Conservation (phyloP, 345 rosid species). For the Citrus australasica region DNA sequence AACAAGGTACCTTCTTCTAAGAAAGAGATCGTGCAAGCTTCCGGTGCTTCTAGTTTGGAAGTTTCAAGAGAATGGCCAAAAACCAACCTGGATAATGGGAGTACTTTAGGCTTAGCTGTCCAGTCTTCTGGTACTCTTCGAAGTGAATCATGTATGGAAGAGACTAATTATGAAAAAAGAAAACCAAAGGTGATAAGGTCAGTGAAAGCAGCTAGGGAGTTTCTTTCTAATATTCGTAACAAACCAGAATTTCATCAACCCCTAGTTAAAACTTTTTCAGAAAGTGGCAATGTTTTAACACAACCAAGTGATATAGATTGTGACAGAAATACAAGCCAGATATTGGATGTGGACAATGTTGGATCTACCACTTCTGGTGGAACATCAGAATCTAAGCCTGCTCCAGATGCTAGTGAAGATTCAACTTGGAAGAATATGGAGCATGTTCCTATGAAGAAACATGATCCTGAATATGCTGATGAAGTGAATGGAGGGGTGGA, state of each 20-base stretch:
- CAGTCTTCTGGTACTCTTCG: conserved; percentile 34
- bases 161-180: conserved; percentile 23
- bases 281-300: conserved; percentile 19
- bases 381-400: conserved; percentile 26
- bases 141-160: conserved; percentile 15
- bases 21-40: conserved; percentile 24
- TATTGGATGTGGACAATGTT: conserved; percentile 14
- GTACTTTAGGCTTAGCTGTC: conserved; percentile 8
- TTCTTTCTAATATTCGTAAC: conserved; percentile 46
- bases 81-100: conserved; percentile 3
- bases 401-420: conserved; percentile 22
- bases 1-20: conserved; percentile 22
- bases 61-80: conserved; percentile 24
- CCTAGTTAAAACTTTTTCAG: conserved; percentile 17
- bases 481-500: conserved; percentile 14
- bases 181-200: conserved; percentile 66
- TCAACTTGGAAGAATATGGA: conserved; percentile 19
- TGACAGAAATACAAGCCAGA: conserved; percentile 21
- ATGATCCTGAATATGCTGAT: conserved; percentile 23
- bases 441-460: conserved; percentile 20
- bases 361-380: conserved; percentile 12
- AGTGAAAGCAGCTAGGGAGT: conserved; percentile 83
- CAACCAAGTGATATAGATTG: conserved; percentile 16
- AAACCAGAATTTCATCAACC: conserved; percentile 23
- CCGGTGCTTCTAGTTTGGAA: conserved; percentile 19